phyloP scores from a whole-genome alignment of 2,329 filamentous ascomycete genomes.

The Penicillium sp. region DNA sequence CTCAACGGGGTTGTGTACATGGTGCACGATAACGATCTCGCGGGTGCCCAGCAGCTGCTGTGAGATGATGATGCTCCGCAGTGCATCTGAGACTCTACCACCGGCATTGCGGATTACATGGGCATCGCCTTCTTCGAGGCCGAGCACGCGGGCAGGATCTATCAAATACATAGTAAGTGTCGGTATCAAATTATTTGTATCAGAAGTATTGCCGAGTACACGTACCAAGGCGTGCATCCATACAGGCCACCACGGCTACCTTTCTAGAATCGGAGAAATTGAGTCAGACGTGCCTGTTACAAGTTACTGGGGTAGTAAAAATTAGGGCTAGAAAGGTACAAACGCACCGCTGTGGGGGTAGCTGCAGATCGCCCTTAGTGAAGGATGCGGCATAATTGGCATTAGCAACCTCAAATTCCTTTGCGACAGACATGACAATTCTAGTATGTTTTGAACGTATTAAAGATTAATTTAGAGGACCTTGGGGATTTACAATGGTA shows the following conservation, averaged over 20 bases:
- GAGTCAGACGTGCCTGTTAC: background rate
- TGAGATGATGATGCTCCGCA: slow-evolving; percentile 74
- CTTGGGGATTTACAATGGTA: background rate
- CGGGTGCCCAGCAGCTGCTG: slow-evolving; percentile 74
- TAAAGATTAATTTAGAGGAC: background rate
- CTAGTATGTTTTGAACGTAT: background rate
- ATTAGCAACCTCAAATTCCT: slow-evolving; percentile 59
- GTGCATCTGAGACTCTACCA: slow-evolving; percentile 63
- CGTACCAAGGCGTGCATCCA: slow-evolving; percentile 64
- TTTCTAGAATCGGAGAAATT: slow-evolving; percentile 12
- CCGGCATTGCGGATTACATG: slow-evolving; percentile 77
- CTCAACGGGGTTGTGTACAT: slow-evolving; percentile 21
- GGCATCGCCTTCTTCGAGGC: slow-evolving; percentile 70
- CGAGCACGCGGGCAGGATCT: slow-evolving; percentile 66
- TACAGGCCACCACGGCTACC: slow-evolving; percentile 64
- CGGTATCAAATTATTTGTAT: background rate
- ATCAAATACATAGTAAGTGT: slow-evolving; percentile 25
- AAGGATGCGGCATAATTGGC: slow-evolving; percentile 58
- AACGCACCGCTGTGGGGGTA: slow-evolving; percentile 63
- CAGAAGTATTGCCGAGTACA: background rate
- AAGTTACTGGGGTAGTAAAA: background rate
- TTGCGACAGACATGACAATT: slow-evolving; percentile 29
- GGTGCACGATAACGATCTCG: slow-evolving; percentile 65
- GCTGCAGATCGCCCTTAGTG: slow-evolving; percentile 62
- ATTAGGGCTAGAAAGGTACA: background rate